A percentile compares a stretch with the other conserved stretches of the same genome.
phyloP scores from a whole-genome alignment of 495 filamentous ascomycete species.

The Penicillium nucicola region DNA sequence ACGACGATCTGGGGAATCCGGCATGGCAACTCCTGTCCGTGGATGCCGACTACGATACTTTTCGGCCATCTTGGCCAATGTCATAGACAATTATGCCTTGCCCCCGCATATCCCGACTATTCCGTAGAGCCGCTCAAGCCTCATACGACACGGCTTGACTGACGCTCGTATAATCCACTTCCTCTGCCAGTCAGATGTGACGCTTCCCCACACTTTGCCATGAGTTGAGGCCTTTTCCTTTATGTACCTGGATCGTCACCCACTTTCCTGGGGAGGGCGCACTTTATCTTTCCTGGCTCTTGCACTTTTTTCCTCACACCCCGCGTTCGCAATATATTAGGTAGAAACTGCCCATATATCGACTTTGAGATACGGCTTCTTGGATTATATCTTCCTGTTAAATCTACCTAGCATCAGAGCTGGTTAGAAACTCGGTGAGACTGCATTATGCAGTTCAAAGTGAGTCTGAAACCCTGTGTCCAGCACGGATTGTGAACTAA shows the following conservation, averaged over 20 bases:
- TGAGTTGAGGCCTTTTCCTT: conserved; percentile 10
- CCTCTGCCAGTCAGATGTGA: conserved; percentile 6
- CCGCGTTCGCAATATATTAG: neutral
- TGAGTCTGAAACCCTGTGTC: conserved; percentile 1
- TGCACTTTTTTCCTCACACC: neutral
- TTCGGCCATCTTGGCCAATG: neutral
- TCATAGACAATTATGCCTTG: neutral
- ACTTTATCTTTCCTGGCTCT: neutral
- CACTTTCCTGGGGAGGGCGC: neutral
- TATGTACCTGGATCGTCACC: conserved; percentile 19
- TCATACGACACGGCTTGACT: conserved; percentile 18
- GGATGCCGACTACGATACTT: neutral
- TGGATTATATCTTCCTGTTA: neutral
- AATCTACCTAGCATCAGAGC: neutral
- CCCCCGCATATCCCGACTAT: conserved; percentile 6
- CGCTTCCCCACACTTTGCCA: conserved; percentile 17
- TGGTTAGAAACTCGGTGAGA: neutral
- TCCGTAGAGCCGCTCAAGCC: neutral
- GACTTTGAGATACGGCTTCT: neutral
- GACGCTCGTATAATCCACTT: conserved; percentile 8
- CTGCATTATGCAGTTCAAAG: conserved; percentile 22
- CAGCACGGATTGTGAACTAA: conserved; percentile 8
- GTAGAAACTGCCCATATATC: neutral
- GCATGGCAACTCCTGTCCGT: conserved; percentile 1
- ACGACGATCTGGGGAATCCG: conserved; percentile 2